Base-by-base conservation (phyloP, 192 early-diverging fungal genomes). In the Coemansia erecta region DNA sequence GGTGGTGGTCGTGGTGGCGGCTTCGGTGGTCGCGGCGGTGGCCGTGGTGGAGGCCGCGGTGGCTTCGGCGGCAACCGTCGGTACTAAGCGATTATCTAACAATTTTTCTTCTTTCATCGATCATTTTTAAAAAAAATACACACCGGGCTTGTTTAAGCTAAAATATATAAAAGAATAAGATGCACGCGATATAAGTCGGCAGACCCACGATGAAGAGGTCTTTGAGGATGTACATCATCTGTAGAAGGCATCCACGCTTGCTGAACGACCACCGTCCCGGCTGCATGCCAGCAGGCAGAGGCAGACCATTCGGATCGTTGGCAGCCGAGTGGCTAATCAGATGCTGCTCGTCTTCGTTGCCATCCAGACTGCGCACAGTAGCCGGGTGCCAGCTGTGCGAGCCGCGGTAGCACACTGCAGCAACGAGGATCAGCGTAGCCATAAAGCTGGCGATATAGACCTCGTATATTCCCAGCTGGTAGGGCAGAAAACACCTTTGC, bases 381-480 rank as follows among this genome's bases (percentile, higher is more conserved):
- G 26, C 50, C 26, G 50, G 26, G 14, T 15, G 39, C 53, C 53
- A 41, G 8, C 2, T 37, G 17, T 44, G 45, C 43, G 56, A 56
- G 8, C 55, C 50, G 6, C 26, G 42, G 40, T 48, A 59, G 33
- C 59, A 62, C 1, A 49, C 48, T 2, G 28, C 42, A 0, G 15
- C 45, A 1, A 66, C 23, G 15, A 70, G 9, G 2, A 42, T 2
- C 23, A 76, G 48, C 9, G 73, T 66, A 0, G 26, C 10, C 2
- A 54, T 60, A 52, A 80, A 57, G 4, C 59, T 57, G 9, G 8
- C 35, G 0, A 19, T 44, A 18, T 80, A 80, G 24, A 58, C 40
- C 26, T 70, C 77, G 60, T 81, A 90, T 11, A 90, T 85, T 17
- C 72, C 61, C 8, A 91, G 53, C 66, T 89, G 88, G 66, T 87